A percentile compares a stretch with the other conserved stretches of the same genome.
These are phyloP conservation scores for Citrullus colocynthis DNA, from an alignment of 306 rosid genomes.

Conservation along the genomic window DNA sequence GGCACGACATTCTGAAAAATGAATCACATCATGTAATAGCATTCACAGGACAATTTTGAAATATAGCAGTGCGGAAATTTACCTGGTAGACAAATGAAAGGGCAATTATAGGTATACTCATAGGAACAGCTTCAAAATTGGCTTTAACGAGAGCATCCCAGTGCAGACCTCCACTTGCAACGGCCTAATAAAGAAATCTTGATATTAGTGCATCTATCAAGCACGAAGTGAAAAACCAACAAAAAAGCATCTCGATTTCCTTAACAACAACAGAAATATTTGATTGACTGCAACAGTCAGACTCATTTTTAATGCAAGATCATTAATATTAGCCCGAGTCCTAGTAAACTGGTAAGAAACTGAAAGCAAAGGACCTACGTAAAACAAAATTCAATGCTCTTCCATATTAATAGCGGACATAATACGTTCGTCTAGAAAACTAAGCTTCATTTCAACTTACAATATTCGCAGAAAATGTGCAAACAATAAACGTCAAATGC, in stretches of 20 bases:
- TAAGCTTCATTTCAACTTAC: not conserved
- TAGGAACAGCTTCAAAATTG: constrained; percentile 71
- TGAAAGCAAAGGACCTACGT: not conserved
- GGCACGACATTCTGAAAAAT: constrained; percentile 72
- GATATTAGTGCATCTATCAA: not conserved
- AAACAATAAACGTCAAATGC: not conserved
- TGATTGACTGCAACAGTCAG: not conserved
- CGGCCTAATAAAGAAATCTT: constrained; percentile 32
- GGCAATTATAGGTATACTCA: constrained; percentile 71
- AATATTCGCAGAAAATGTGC: not conserved
- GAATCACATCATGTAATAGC: constrained; percentile 8
- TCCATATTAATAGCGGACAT: not conserved
- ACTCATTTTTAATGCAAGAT: not conserved
- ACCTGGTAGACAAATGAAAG: constrained; percentile 91
- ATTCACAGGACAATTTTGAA: constrained; percentile 15
- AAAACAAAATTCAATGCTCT: not conserved
- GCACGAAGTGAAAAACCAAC: not conserved
- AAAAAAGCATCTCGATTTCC: not conserved
- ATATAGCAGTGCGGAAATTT: constrained; percentile 9
- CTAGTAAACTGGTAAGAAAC: not conserved
- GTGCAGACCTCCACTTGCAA: constrained; percentile 66
- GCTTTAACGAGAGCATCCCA: constrained; percentile 63
- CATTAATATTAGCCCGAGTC: not conserved
- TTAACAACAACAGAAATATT: not conserved
- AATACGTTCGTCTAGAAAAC: not conserved